These are phyloP conservation scores for Monosporascus sp. DNA, from an alignment of 2,329 filamentous ascomycete genomes.

Conservation along the genomic window DNA sequence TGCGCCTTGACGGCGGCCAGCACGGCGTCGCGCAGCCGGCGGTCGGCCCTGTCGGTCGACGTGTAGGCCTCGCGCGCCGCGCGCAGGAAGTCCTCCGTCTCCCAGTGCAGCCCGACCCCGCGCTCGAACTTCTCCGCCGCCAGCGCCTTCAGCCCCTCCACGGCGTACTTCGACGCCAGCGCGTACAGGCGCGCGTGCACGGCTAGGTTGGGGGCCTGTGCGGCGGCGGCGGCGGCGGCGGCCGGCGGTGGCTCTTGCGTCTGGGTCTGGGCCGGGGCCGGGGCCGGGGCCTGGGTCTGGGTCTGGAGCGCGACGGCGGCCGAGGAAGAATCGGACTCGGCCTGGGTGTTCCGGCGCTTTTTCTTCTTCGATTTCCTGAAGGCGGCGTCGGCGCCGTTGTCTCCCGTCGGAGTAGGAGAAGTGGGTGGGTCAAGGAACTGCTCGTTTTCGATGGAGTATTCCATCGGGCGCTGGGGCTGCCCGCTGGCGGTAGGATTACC, in stretches of 20 bases:
- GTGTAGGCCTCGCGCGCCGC: constrained; percentile 9
- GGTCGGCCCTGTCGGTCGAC: background rate
- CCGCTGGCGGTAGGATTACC: background rate
- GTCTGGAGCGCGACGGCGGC: background rate
- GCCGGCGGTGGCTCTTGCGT: background rate
- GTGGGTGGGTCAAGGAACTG: background rate
- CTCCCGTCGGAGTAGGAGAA: background rate
- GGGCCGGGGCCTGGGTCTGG: background rate
- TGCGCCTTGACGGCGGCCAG: constrained; percentile 6
- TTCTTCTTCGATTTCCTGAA: constrained; percentile 5
- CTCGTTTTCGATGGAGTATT: constrained; percentile 6
- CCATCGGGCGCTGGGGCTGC: background rate
- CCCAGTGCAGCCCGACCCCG: constrained; percentile 5
- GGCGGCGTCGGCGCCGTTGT: background rate
- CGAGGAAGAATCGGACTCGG: background rate
- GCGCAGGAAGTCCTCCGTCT: constrained; percentile 8
- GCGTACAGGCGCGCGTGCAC: constrained; percentile 13
- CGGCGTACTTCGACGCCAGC: constrained; percentile 6
- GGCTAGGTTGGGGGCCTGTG: constrained; percentile 3
- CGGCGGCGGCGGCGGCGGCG: background rate
- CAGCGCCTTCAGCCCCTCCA: constrained; percentile 8
- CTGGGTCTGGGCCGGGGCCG: no score
- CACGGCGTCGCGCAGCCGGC: constrained; percentile 9
- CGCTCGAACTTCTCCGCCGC: constrained; percentile 9
- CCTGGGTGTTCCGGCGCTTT: background rate